A percentile compares a stretch with the other conserved stretches of the same genome.
These are phyloP conservation scores for Cercospora sp. DNA, from an alignment of 2,329 filamentous ascomycete genomes.

Conservation along the genomic window DNA sequence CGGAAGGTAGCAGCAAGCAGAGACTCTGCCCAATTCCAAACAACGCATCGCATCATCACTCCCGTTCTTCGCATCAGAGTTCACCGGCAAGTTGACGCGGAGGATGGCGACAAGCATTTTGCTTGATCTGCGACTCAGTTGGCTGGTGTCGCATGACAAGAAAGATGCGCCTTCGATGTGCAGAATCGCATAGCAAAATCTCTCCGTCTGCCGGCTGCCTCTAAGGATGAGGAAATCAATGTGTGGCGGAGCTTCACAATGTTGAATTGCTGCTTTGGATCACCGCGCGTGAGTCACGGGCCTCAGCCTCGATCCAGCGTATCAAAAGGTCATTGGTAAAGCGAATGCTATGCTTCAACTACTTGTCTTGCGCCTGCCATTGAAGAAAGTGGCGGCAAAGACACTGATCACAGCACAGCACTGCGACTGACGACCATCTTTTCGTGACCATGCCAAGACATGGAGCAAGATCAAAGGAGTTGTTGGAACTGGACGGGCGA, in stretches of 20 bases:
- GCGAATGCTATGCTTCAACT: background rate
- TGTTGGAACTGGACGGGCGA: constrained; percentile 40
- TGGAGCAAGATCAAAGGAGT: constrained; percentile 4
- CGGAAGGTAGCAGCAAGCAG: background rate
- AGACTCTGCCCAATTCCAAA: background rate
- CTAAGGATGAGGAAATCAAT: background rate
- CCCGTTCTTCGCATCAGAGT: background rate
- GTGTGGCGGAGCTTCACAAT: background rate
- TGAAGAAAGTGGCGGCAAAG: background rate
- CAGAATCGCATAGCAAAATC: background rate
- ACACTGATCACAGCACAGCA: background rate
- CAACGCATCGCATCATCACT: background rate
- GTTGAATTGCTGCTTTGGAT: background rate
- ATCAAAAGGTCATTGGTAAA: background rate
- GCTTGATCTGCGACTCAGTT: background rate
- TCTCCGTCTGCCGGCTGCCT: background rate
- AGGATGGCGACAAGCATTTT: background rate
- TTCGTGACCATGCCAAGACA: constrained; percentile 1
- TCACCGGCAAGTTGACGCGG: background rate
- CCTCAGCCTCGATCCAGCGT: constrained; percentile 8
- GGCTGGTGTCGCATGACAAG: background rate
- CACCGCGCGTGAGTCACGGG: constrained; percentile 15
- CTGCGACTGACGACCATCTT: background rate
- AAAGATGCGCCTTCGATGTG: background rate
- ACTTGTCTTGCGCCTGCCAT: background rate